Conservation (phyloP, 2,329 filamentous ascomycete genomes). For the Blastomyces silverae region DNA sequence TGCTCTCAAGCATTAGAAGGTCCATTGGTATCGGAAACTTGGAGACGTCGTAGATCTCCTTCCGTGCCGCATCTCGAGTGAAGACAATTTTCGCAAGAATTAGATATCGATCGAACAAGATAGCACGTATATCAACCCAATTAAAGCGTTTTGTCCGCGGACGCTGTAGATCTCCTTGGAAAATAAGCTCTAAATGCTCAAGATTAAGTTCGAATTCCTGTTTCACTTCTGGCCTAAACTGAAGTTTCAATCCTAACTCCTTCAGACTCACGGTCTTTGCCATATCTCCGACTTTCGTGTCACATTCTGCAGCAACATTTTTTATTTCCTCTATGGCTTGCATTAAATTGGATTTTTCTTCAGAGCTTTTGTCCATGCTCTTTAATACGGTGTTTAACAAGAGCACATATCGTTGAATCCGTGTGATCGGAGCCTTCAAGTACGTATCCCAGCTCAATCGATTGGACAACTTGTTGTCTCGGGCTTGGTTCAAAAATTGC, state of each 20-base stretch:
- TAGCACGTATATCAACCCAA: constrained; percentile 88
- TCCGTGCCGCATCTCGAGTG: constrained; percentile 59
- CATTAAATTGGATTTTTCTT: constrained; percentile 78
- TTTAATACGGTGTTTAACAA: constrained; percentile 76
- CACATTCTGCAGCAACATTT: constrained; percentile 80
- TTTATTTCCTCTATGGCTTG: constrained; percentile 90
- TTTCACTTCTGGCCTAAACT: constrained; percentile 80
- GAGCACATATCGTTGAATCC: constrained; percentile 82
- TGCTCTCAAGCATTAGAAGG: constrained; percentile 81
- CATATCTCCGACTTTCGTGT: constrained; percentile 86
- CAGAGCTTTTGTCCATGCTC: constrained; percentile 73
- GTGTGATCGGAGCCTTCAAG: constrained; percentile 85
- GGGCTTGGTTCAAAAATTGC: constrained; percentile 73
- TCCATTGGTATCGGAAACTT: constrained; percentile 97
- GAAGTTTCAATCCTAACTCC: constrained; percentile 74
- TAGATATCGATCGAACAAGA: constrained; percentile 94
- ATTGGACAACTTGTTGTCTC: constrained; percentile 69
- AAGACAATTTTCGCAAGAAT: constrained; percentile 77
- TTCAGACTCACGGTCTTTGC: constrained; percentile 82
- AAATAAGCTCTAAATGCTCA: constrained; percentile 86
- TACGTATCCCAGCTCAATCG: constrained; percentile 92
- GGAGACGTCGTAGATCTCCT: constrained; percentile 83
- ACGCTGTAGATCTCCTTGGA: constrained; percentile 80
- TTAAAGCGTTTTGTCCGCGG: constrained; percentile 83
- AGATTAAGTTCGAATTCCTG: constrained; percentile 75